These are phyloP conservation scores for Pythium phragmitis DNA, from an alignment of 352 stramenopile genomes.

Conservation along the genomic window DNA sequence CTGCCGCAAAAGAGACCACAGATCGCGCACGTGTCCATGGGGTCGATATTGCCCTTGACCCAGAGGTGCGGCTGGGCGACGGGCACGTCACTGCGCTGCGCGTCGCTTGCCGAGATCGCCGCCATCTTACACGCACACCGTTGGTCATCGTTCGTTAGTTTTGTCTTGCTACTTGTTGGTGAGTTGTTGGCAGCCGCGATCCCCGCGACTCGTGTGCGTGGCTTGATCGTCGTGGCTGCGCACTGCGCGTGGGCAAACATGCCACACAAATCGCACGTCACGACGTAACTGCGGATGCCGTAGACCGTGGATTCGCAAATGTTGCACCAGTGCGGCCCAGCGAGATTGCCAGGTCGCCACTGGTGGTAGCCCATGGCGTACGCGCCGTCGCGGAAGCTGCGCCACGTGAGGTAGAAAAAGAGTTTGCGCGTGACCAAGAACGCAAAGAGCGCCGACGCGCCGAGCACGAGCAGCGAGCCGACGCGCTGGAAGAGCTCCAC, in stretches of 20 bases:
- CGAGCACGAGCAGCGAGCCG: conserved; percentile 50
- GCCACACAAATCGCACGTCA: conserved; percentile 82
- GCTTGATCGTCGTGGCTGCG: conserved; percentile 50
- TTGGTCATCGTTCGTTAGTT: conserved; percentile 9
- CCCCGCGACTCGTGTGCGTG: conserved; percentile 21
- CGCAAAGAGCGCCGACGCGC: conserved; percentile 39
- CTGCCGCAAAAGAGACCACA: conserved; percentile 80
- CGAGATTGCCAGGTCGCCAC: conserved; percentile 73
- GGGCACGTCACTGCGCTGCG: background rate
- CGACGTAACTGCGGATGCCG: conserved; percentile 83
- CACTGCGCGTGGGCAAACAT: conserved; percentile 83
- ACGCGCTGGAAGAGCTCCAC: conserved; percentile 60
- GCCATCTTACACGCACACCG: conserved; percentile 24
- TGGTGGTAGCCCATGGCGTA: conserved; percentile 74
- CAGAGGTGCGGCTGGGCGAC: conserved; percentile 55
- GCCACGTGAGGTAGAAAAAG: conserved; percentile 82
- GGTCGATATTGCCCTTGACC: conserved; percentile 85
- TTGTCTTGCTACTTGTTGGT: background rate
- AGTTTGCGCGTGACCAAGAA: conserved; percentile 70
- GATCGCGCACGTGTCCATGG: conserved; percentile 75
- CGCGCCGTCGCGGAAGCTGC: conserved; percentile 71
- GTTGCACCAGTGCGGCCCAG: conserved; percentile 79
- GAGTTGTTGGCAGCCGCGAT: background rate
- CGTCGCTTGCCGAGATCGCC: conserved; percentile 14
- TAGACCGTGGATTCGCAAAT: conserved; percentile 79